These are phyloP conservation scores for Cystobasidium sp. DNA, from an alignment of 1,284 basidiomycete species.

Conservation along the genomic window DNA sequence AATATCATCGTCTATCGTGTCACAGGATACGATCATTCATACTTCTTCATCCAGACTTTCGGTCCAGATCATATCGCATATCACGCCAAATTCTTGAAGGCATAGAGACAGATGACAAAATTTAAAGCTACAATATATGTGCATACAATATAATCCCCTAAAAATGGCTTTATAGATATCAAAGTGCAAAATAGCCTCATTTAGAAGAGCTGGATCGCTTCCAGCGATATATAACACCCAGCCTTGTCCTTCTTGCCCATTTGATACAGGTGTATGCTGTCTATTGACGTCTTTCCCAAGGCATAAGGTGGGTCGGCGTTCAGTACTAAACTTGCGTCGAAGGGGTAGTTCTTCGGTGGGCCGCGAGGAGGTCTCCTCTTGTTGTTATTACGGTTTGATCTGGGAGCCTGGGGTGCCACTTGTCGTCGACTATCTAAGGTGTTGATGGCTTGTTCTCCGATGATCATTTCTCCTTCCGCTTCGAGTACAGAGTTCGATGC, in stretches of 20 bases:
- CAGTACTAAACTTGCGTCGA: conserved; percentile 24
- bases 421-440: not conserved
- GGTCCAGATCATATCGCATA: conserved; percentile 62
- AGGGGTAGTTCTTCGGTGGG: conserved; percentile 35
- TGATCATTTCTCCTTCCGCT: not conserved
- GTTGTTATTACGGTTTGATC: not conserved
- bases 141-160: not conserved
- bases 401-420: not conserved
- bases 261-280: conserved; percentile 35
- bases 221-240: conserved; percentile 23
- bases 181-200: not conserved
- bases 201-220: conserved; percentile 28
- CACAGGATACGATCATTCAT: conserved; percentile 79
- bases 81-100: conserved; percentile 61
- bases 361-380: conserved; percentile 1
- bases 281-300: conserved; percentile 15
- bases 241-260: conserved; percentile 32
- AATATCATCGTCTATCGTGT: not conserved
- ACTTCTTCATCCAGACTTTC: conserved; percentile 82
- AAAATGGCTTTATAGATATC: not conserved
- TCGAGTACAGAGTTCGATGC: not conserved
- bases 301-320: conserved; percentile 9
- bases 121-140: not conserved
- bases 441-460: conserved; percentile 5
- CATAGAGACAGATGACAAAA: conserved; percentile 45